Evolutionary conservation across 2,329 filamentous ascomycete genomes (phyloP), one percentile per base, ranked within the genome.

Genomic region (Alternaria novae-zelandiae): DNA sequence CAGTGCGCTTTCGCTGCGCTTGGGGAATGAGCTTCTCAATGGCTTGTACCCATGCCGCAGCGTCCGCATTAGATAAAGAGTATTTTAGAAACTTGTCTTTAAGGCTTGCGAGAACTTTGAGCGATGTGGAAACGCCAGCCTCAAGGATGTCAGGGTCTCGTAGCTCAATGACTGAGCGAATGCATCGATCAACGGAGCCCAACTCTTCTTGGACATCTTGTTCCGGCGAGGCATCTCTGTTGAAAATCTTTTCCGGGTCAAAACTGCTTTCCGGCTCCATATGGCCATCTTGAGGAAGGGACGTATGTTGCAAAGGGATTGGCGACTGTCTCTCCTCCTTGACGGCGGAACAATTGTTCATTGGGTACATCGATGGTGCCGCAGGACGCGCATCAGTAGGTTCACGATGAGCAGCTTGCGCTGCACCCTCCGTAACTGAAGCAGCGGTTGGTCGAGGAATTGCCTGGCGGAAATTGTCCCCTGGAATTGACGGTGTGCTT

Each of bases 1-100:
- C 80, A 1, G 82, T 82, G 15, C 79, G 78, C 11, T 82, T 83
- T 25, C 76, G 77, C 6, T 71, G 70, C 4, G 80, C 78, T 54
- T 82, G 79, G 3, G 80, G 74, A 26, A 79, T 73, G 1, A 86
- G 71, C 3, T 79, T 78, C 3, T 82, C 74, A 43, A 86, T 83
- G 12, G 81, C 71, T 20, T 79, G 59, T 8, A 82, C 60, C 83
- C 82, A 86, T 20, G 75, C 65, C n/a, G 70, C 61, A 3, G 77
- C 79, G 59, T 84, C 81, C n/a, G 15, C 36, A 17, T 59, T 68
- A 3, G 26, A 50, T 6, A 9, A 21, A 6, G 59, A 61, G 11
- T 77, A 67, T 23, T 69, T 64, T 5, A 67, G 44, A 12, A 85
- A 72, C 5, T 70, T 68, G 4, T 54, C 32, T 47, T 78, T 75